Percentiles rank a stretch among this genome's conserved stretches.
These are phyloP conservation scores for Amanita subjunquillea DNA, from an alignment of 768 basidiomycete species.

Conservation along the genomic window DNA sequence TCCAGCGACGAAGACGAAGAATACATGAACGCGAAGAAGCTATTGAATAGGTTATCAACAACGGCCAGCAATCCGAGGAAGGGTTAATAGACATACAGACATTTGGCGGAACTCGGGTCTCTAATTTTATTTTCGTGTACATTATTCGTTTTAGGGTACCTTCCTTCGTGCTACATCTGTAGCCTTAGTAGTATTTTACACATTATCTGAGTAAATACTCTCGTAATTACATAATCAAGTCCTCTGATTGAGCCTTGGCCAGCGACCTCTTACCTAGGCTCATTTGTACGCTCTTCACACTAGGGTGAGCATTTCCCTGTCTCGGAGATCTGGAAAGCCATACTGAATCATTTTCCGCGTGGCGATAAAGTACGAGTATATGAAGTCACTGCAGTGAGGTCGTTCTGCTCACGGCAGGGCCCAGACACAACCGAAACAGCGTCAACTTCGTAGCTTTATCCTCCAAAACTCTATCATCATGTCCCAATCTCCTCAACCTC, in stretches of 20 bases:
- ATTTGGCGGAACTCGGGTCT: not conserved
- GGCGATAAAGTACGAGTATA: not conserved
- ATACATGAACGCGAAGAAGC: constrained; percentile 45
- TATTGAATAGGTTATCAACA: constrained; percentile 38
- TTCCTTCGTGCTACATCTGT: not conserved
- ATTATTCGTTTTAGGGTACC: not conserved
- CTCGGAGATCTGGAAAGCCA: not conserved
- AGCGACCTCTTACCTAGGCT: not conserved
- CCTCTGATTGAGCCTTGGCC: not conserved
- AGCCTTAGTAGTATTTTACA: not conserved
- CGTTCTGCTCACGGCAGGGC: not conserved
- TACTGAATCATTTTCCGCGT: not conserved
- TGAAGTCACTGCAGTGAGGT: not conserved
- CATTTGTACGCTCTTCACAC: not conserved
- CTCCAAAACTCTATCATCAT: constrained; percentile 18
- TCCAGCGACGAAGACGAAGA: constrained; percentile 69
- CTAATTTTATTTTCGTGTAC: not conserved
- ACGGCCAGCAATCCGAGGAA: constrained; percentile 16
- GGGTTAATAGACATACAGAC: constrained; percentile 9
- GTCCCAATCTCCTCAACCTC: constrained; percentile 41
- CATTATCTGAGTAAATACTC: not conserved
- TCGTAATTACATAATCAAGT: constrained; percentile 1
- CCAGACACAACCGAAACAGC: not conserved
- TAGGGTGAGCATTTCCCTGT: not conserved
- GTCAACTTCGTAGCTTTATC: not conserved